Conservation (phyloP, 1,284 basidiomycete genomes). For the Papiliotrema laurentii region DNA sequence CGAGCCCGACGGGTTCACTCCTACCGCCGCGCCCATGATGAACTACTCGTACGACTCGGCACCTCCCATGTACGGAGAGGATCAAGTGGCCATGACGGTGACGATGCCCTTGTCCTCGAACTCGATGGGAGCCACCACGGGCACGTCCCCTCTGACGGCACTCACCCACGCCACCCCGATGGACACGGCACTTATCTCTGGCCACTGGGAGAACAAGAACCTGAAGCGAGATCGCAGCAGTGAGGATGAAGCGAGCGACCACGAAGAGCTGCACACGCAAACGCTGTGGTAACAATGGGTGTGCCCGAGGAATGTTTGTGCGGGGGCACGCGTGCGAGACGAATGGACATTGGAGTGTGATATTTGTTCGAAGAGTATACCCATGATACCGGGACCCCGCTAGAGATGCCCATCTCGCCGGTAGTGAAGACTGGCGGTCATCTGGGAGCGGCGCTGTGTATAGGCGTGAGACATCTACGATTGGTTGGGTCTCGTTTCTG, state of each 20-base stretch:
- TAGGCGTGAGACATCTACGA: too few relatives aligned
- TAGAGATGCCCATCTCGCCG: too few relatives aligned
- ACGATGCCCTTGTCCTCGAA: conserved; percentile 18
- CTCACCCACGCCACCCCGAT: background rate
- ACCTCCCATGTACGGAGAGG: conserved; percentile 35
- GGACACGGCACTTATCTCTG: background rate
- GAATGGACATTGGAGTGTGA: too few relatives aligned
- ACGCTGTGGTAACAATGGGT: background rate
- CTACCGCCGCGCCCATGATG: background rate
- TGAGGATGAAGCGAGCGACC: background rate
- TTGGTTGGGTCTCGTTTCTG: too few relatives aligned
- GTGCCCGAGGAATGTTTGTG: background rate
- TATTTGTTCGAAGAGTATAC: too few relatives aligned
- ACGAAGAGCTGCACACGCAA: background rate
- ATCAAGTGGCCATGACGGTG: conserved; percentile 31
- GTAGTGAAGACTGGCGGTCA: too few relatives aligned
- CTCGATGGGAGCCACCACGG: background rate
- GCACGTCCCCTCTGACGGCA: background rate
- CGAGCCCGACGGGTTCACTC: conserved; percentile 13
- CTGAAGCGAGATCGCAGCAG: background rate
- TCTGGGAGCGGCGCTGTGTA: too few relatives aligned
- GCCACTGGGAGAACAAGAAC: background rate
- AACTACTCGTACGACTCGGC: conserved; percentile 2
- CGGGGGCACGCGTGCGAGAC: too few relatives aligned
- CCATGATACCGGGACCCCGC: too few relatives aligned